These are phyloP conservation scores for Tieghemostelium lacteum DNA, from an alignment of 78 protist genomes.

Conservation along the genomic window DNA sequence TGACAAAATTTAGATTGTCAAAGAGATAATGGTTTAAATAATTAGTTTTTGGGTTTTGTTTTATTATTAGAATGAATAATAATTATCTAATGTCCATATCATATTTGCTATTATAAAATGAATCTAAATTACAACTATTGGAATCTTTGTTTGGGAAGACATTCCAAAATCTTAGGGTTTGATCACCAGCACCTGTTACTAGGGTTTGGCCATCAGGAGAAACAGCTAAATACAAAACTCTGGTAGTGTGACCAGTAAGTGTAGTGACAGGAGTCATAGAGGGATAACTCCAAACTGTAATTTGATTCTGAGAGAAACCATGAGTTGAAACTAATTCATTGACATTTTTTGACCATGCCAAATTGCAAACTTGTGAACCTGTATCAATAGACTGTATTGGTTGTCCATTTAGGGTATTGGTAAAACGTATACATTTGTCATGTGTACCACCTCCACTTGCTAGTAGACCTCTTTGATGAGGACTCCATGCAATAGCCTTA, in stretches of 20 bases:
- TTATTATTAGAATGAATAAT: not conserved
- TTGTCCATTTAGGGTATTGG: slow-evolving; percentile 93
- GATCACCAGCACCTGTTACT: slow-evolving; percentile 98
- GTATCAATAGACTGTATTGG: slow-evolving; percentile 81
- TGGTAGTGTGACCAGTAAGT: slow-evolving; percentile 85
- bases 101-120: slow-evolving; percentile 29
- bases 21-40: not conserved
- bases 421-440: slow-evolving; percentile 95
- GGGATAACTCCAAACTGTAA: slow-evolving; percentile 98
- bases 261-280: slow-evolving; percentile 86
- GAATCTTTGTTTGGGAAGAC: slow-evolving; percentile 83
- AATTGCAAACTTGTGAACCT: slow-evolving; percentile 86
- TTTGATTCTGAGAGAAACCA: slow-evolving; percentile 98
- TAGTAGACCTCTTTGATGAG: slow-evolving; percentile 92
- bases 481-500: slow-evolving; percentile 99
- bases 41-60: not conserved
- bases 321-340: slow-evolving; percentile 98
- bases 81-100: slow-evolving; percentile 44
- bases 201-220: slow-evolving; percentile 95
- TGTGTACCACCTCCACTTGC: slow-evolving; percentile 99
- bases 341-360: slow-evolving; percentile 93
- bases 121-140: slow-evolving; percentile 12
- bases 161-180: slow-evolving; percentile 99
- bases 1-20: too few relatives aligned
- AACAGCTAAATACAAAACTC: slow-evolving; percentile 97